A percentile compares a stretch with the other conserved stretches of the same genome.
These are phyloP conservation scores for Phytophthora agathidicida DNA, from an alignment of 352 stramenopile species.

Conservation along the genomic window DNA sequence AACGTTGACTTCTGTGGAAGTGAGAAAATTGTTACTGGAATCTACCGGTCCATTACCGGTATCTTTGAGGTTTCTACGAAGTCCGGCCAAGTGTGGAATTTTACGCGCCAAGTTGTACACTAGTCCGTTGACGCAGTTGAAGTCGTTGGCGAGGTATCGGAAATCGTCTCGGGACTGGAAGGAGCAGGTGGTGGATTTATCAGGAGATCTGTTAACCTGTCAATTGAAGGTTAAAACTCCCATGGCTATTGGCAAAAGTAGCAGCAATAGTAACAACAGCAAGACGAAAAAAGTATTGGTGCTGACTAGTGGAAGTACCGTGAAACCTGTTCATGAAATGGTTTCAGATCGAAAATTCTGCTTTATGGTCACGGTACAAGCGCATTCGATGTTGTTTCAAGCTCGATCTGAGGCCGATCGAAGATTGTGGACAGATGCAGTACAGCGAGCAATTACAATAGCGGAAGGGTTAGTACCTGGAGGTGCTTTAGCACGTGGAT, in stretches of 20 bases:
- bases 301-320: slow-evolving; percentile 49
- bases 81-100: slow-evolving; percentile 50
- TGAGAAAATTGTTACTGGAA: slow-evolving; percentile 49
- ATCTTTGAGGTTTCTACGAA: slow-evolving; percentile 55
- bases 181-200: slow-evolving; percentile 70
- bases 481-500: slow-evolving; percentile 29
- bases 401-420: slow-evolving; percentile 53
- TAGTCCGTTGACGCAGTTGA: slow-evolving; percentile 62
- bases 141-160: slow-evolving; percentile 59
- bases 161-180: slow-evolving; percentile 49
- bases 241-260: slow-evolving; percentile 17
- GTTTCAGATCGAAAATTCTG: slow-evolving; percentile 66
- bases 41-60: slow-evolving; percentile 37
- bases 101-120: slow-evolving; percentile 59
- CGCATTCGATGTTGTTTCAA: slow-evolving; percentile 74
- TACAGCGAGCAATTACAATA: slow-evolving; percentile 76
- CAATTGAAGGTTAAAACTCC: slow-evolving; percentile 32
- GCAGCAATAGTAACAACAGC: slow-evolving; percentile 11
- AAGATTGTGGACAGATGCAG: slow-evolving; percentile 58
- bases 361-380: slow-evolving; percentile 67
- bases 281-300: slow-evolving; percentile 50
- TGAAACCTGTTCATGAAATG: slow-evolving; percentile 72
- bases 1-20: slow-evolving; percentile 53
- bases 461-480: slow-evolving; percentile 62
- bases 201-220: slow-evolving; percentile 66